These are phyloP conservation scores for Batkoa obscura DNA, from an alignment of 371 early-diverging fungal species.

Conservation along the genomic window DNA sequence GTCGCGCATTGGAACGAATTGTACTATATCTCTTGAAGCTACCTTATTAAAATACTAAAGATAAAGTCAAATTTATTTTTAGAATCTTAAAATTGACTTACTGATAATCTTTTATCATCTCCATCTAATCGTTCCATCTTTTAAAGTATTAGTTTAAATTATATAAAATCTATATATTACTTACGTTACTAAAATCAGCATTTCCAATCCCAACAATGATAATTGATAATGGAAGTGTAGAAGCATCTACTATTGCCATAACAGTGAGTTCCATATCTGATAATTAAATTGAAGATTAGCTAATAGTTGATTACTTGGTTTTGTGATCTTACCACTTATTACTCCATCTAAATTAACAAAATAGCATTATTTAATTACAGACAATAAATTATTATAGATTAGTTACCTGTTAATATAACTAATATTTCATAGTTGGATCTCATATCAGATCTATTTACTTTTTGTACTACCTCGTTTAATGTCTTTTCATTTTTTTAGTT, in stretches of 20 bases:
- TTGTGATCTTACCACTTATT: constrained; percentile 15
- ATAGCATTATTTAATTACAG: not conserved
- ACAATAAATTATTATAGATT: not conserved
- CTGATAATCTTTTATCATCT: constrained; percentile 14
- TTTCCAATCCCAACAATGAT: constrained; percentile 37
- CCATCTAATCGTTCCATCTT: constrained; percentile 24
- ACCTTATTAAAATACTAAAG: not conserved
- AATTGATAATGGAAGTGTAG: constrained; percentile 23
- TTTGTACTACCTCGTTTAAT: not conserved
- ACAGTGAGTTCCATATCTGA: constrained; percentile 21
- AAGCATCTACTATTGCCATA: constrained; percentile 21
- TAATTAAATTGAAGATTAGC: constrained; percentile 1
- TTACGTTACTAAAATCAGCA: constrained; percentile 16
- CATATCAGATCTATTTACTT: too few relatives aligned
- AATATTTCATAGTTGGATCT: constrained; percentile 9
- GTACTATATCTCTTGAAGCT: constrained; percentile 27
- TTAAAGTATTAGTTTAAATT: not conserved
- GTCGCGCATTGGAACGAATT: constrained; percentile 26
- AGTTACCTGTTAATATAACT: constrained; percentile 16
- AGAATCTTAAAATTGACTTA: not conserved
- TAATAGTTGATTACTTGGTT: not conserved
- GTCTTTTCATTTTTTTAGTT: not conserved
- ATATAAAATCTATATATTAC: not conserved
- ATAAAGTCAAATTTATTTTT: constrained; percentile 7
- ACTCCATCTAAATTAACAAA: constrained; percentile 13